Percentiles rank a stretch among this genome's conserved stretches.
Conservation (phyloP, 305 asterid species). For the Ajuga reptans region DNA sequence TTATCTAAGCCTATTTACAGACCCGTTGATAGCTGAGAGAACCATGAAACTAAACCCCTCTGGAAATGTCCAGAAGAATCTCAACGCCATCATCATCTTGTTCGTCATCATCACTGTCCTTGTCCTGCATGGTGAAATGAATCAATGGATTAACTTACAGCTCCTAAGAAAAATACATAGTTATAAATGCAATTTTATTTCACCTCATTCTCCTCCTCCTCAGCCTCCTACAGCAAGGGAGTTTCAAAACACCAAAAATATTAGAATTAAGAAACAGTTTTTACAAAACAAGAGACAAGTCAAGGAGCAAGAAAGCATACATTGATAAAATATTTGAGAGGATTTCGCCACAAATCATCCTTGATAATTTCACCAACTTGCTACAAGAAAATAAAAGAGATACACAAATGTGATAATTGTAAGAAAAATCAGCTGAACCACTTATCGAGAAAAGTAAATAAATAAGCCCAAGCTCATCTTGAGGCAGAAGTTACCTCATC, state of each 20-base stretch:
- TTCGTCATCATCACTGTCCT: conserved; percentile 46
- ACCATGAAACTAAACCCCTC: conserved; percentile 2
- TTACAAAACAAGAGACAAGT: not conserved
- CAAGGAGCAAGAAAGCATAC: conserved; percentile 27
- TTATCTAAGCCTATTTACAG: conserved; percentile 28
- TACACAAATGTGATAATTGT: not conserved
- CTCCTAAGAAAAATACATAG: not conserved
- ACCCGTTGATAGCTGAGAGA: conserved; percentile 4
- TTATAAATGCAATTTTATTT: not conserved
- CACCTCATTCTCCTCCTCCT: conserved; percentile 77
- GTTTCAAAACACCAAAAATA: not conserved
- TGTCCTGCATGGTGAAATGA: conserved; percentile 34
- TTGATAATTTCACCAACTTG: conserved; percentile 94
- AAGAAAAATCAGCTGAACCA: not conserved
- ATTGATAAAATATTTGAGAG: conserved; percentile 73
- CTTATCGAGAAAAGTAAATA: not conserved
- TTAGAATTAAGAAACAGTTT: not conserved
- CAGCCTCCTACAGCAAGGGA: conserved; percentile 51
- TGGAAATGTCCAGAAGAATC: conserved; percentile 10
- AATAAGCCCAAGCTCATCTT: not conserved
- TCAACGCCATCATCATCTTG: conserved; percentile 40
- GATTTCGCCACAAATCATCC: conserved; percentile 95
- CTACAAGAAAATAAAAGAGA: conserved; percentile 4
- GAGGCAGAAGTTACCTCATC: conserved; percentile 49
- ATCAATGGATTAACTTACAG: not conserved